Evolutionary conservation across 441 rosid species (phyloP).

Genomic region (Adansonia grandidieri): DNA sequence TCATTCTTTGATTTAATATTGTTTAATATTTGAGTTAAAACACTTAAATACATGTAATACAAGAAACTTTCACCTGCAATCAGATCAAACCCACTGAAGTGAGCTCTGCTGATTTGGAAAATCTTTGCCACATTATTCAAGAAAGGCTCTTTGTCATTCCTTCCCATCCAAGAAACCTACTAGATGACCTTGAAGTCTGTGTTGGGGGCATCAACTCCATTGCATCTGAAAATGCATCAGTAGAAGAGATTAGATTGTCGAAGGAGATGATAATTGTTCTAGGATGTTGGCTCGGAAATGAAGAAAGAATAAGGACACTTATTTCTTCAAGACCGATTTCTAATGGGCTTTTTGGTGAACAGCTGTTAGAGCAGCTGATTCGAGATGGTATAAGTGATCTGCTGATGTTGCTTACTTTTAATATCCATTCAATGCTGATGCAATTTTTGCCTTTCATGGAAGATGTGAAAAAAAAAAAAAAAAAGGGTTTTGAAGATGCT

Average conservation of each 20-base stretch:
- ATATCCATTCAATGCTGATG: conserved; percentile 13
- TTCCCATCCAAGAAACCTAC: conserved; percentile 71
- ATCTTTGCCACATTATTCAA: conserved; percentile 65
- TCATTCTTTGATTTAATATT: conserved; percentile 5
- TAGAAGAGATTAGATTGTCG: conserved; percentile 84
- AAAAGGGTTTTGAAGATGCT: not conserved
- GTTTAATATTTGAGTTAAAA: not conserved
- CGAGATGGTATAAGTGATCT: conserved; percentile 72
- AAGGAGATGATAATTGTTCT: conserved; percentile 65
- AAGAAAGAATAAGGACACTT: conserved; percentile 70
- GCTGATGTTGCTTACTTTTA: not conserved
- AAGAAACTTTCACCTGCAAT: conserved; percentile 16
- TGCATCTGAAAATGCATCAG: conserved; percentile 71
- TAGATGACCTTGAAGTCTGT: conserved; percentile 86
- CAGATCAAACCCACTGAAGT: conserved; percentile 92
- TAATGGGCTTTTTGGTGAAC: conserved; percentile 65
- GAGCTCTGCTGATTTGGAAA: conserved; percentile 64
- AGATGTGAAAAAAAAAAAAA: not conserved
- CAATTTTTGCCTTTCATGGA: conserved; percentile 1
- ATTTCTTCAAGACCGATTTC: conserved; percentile 48
- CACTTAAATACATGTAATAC: not conserved
- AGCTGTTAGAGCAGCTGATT: conserved; percentile 78
- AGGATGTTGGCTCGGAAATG: conserved; percentile 85
- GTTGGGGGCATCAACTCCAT: conserved; percentile 67
- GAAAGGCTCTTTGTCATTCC: conserved; percentile 61